Evolutionary conservation across 2,329 filamentous ascomycete species (phyloP), one percentile per base, ranked within the genome.

Genomic region (Phyllachora maydis): DNA sequence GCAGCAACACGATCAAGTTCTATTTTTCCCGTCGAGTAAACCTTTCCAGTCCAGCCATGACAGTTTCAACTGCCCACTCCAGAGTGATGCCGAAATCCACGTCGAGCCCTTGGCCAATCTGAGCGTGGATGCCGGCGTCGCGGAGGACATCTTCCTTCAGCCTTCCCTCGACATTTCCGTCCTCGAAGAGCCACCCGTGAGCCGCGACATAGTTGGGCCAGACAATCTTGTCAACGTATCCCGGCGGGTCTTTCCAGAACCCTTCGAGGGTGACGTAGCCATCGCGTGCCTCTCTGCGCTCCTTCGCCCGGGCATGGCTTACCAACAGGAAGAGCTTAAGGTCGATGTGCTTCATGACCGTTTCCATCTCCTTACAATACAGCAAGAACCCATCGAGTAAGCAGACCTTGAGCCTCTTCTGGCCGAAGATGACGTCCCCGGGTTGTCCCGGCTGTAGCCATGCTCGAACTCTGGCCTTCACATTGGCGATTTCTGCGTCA

Each of bases 201-300:
- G 81, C 67, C 25, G 63, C 56, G 4, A 76, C 77, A 46, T 93
- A 95, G 37, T 91, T 85, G 4, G 85, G 85, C 88, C 88, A 98
- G 4, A 98, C 88, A 26, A 98, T 64, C 42, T 76, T 65, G 43
- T 95, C 83, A 18, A 95, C 82, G 43, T 95, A 98, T 0, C 79
- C 83, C 0, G 81, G 81, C 0, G 88, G 88, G 45, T 98, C 88
- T 27, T 71, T 62, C 88, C 88, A 98, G 51, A 93, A 98, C 14
- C 83, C 85, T 39, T 93, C 69, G 4, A 75, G 47, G 3, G 78
- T 85, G 15, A 81, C 75, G 43, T 88, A 88, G 8, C 77, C 77
- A 33, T 62, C 67, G 25, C 78, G 54, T 0, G 66, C 67, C 39
- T 75, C 66, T 15, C 78, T 54, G 13, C 78, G 57, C 16, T 53